Evolutionary conservation across 805 yeast species (phyloP).

Genomic region (Spathaspora arborariae): DNA sequence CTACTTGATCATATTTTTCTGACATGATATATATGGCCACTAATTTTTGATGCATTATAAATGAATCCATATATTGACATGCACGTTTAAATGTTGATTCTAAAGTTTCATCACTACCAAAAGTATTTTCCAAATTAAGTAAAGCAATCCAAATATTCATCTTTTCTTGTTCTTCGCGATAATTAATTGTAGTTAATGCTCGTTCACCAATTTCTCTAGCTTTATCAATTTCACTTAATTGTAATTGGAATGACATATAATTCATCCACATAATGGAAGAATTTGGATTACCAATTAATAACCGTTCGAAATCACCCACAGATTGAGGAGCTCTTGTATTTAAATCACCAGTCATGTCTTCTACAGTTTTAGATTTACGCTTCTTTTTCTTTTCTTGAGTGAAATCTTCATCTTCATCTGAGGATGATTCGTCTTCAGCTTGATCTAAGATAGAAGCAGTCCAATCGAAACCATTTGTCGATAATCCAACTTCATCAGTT

Average conservation of each 20-base stretch:
- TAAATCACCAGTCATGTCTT: constrained; percentile 83
- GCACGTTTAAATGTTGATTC: constrained; percentile 81
- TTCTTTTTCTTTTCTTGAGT: constrained; percentile 47
- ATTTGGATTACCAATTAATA: constrained; percentile 87
- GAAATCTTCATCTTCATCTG: constrained; percentile 56
- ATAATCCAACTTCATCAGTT: constrained; percentile 50
- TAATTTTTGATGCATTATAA: constrained; percentile 74
- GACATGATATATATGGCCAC: constrained; percentile 72
- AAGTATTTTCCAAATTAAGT: constrained; percentile 88
- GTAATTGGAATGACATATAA: constrained; percentile 96
- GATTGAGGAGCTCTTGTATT: constrained; percentile 88
- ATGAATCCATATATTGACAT: constrained; percentile 88
- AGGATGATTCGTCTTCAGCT: constrained; percentile 54
- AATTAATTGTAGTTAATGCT: constrained; percentile 85
- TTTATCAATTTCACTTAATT: constrained; percentile 87
- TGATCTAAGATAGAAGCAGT: constrained; percentile 85
- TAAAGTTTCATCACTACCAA: constrained; percentile 81
- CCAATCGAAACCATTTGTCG: constrained; percentile 93
- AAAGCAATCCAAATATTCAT: constrained; percentile 94
- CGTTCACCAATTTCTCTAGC: constrained; percentile 92
- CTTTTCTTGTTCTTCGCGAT: constrained; percentile 90
- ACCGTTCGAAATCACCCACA: constrained; percentile 84
- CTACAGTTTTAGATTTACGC: constrained; percentile 49
- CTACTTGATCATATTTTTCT: constrained; percentile 70
- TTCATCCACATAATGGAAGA: constrained; percentile 96